Evolutionary conservation across 441 rosid species (phyloP), one percentile per base, ranked within the genome.

Genomic region (Lepidium campestre): DNA sequence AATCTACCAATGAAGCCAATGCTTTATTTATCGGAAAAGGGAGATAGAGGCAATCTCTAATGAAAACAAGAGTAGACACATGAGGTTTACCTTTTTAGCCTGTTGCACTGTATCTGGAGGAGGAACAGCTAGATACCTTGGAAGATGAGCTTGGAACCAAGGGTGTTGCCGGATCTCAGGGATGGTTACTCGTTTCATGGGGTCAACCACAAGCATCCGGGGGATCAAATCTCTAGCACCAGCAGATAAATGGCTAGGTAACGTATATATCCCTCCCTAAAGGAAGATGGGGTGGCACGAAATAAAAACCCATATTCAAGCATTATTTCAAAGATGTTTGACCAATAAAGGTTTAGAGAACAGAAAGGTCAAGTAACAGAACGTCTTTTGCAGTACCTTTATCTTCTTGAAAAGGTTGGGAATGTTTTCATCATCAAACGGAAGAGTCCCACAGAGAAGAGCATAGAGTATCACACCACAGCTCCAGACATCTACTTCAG

Each of bases 401-500:
- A 90, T 90, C 82, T 90, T 93, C 81, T 86, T 89, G 35, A 89
- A 93, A 67, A 93, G 95, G 74, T 84, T 87, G 48, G 99, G 93
- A 75, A 89, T 86, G 81, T 86, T 91, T 76, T 91, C 99, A 76
- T 91, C 97, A 70, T 93, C 97, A 52, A 93, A 93, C 27, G 97
- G 99, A 73, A 93, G 96, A 40, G 95, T 86, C 34, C 99, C 99
- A 59, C 96, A 89, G 40, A 93, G 95, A 68, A 93, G 99, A 53
- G 96, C 99, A 39, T 93, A 93, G 47, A 93, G 76, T 78, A 93
- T 93, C 49, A 91, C 96, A 22, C 97, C 97, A 71, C 98, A 93
- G 73, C 99, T 93, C 99, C 97, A 90, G 41, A 91, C 96, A 75
- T 93, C 98, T 56, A 93, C 94, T 76, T 90, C 96, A 67, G 96